phyloP scores from a whole-genome alignment of 768 basidiomycete genomes.

The Hypholoma sublateritium region DNA sequence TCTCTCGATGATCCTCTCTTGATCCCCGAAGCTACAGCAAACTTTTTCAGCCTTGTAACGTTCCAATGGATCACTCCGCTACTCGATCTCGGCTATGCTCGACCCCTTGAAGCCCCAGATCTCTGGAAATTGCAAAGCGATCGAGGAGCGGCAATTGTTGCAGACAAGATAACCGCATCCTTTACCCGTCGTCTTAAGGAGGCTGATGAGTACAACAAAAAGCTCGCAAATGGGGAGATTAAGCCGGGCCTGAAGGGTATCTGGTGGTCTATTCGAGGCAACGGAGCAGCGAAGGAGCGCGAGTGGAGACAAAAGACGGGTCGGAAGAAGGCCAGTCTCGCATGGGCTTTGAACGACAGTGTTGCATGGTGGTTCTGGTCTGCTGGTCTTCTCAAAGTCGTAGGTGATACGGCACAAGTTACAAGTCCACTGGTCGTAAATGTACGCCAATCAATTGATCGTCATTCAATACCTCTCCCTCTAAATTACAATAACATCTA shows the following conservation, averaged over 20 bases:
- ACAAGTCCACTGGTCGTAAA: constrained; percentile 79
- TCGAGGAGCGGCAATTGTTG: constrained; percentile 61
- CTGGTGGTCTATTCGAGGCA: constrained; percentile 62
- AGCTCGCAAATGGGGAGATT: constrained; percentile 64
- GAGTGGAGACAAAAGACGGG: constrained; percentile 67
- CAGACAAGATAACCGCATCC: constrained; percentile 59
- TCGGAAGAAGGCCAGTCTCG: constrained; percentile 59
- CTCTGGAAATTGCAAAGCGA: constrained; percentile 75
- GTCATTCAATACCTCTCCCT: neutral
- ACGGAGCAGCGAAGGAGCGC: constrained; percentile 54
- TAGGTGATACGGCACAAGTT: constrained; percentile 73
- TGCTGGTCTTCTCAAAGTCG: constrained; percentile 54
- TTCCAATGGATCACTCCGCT: constrained; percentile 80
- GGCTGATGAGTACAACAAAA: constrained; percentile 71
- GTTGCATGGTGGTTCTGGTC: constrained; percentile 81
- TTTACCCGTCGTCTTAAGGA: constrained; percentile 56
- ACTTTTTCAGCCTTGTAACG: constrained; percentile 56
- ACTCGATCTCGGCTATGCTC: constrained; percentile 71
- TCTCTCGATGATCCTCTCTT: constrained; percentile 54
- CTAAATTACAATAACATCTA: constrained; percentile 27
- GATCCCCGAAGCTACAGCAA: constrained; percentile 69
- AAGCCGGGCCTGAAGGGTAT: constrained; percentile 51
- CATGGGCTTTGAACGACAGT: constrained; percentile 73
- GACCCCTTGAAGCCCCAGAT: constrained; percentile 80
- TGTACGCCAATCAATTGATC: constrained; percentile 37